A percentile compares a stretch with the other conserved stretches of the same genome.
These are phyloP conservation scores for Paxillus involutus DNA, from an alignment of 768 basidiomycete species.

Conservation along the genomic window DNA sequence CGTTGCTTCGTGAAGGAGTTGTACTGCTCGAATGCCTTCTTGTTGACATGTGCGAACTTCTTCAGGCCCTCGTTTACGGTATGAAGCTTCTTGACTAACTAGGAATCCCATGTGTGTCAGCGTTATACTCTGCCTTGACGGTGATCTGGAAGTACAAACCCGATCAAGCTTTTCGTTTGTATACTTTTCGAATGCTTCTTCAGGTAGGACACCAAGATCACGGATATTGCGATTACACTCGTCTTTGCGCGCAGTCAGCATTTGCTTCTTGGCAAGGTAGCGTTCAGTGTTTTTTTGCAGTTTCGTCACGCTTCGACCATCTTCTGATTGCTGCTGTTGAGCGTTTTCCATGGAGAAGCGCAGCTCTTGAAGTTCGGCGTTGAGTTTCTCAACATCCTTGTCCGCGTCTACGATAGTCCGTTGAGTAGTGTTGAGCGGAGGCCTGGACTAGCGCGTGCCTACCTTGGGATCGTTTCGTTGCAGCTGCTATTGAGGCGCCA, in stretches of 20 bases:
- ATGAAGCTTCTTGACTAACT: slow-evolving; percentile 95
- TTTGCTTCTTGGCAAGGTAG: slow-evolving; percentile 89
- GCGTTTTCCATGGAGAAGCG: slow-evolving; percentile 66
- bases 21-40: slow-evolving; percentile 99
- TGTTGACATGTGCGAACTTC: slow-evolving; percentile 98
- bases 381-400: slow-evolving; percentile 65
- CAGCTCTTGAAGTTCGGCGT: slow-evolving; percentile 64
- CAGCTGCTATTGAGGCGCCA: slow-evolving; percentile 60
- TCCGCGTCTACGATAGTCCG: slow-evolving; percentile 53
- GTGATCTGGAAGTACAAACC: slow-evolving; percentile 44
- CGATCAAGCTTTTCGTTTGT: slow-evolving; percentile 84
- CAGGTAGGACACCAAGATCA: slow-evolving; percentile 93
- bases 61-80: slow-evolving; percentile 89
- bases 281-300: slow-evolving; percentile 96
- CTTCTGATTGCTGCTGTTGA: slow-evolving; percentile 83
- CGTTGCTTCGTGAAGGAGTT: slow-evolving; percentile 97
- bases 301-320: slow-evolving; percentile 80
- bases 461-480: slow-evolving; percentile 68
- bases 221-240: slow-evolving; percentile 95
- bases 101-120: slow-evolving; percentile 10
- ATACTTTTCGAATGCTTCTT: slow-evolving; percentile 97
- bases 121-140: no score
- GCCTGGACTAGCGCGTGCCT: background rate
- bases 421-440: background rate
- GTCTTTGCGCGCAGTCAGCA: slow-evolving; percentile 81